phyloP scores from a whole-genome alignment of 768 basidiomycete genomes.

The Imleria badia region DNA sequence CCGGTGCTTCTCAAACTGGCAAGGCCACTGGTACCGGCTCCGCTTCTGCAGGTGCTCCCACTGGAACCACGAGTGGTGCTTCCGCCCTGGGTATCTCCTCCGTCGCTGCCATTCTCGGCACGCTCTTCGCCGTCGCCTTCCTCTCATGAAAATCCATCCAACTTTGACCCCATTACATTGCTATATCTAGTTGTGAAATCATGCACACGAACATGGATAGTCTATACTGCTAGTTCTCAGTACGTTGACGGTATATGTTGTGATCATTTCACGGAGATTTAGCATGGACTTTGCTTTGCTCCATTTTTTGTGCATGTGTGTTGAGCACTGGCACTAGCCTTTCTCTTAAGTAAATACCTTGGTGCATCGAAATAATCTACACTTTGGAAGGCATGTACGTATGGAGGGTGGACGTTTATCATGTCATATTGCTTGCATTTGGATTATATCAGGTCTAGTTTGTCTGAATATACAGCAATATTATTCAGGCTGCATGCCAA shows the following conservation, averaged over 20 bases:
- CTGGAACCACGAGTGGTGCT: slow-evolving; percentile 23
- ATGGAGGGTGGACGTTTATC: neutral
- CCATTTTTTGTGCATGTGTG: slow-evolving; percentile 15
- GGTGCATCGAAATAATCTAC: slow-evolving; percentile 16
- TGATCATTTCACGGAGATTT: slow-evolving; percentile 5
- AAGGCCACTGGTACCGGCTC: slow-evolving; percentile 13
- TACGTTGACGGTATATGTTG: neutral
- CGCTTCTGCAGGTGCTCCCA: slow-evolving; percentile 11
- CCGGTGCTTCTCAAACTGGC: slow-evolving; percentile 7
- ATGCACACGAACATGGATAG: neutral
- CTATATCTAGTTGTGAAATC: slow-evolving; percentile 1
- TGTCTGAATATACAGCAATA: no score
- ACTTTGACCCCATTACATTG: neutral
- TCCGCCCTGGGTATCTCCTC: slow-evolving; percentile 31
- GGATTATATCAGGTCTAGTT: no score
- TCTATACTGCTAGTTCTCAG: neutral
- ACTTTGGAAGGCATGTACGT: neutral
- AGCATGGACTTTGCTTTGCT: slow-evolving; percentile 8
- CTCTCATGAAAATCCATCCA: slow-evolving; percentile 30
- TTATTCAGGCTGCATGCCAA: no score
- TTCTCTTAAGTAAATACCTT: slow-evolving; percentile 21
- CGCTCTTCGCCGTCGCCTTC: slow-evolving; percentile 38
- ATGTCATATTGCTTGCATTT: neutral
- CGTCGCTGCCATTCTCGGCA: slow-evolving; percentile 34
- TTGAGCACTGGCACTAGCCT: slow-evolving; percentile 26